Base-by-base conservation (phyloP, 2,329 filamentous ascomycete species). In the Podosphaera aphanis region DNA sequence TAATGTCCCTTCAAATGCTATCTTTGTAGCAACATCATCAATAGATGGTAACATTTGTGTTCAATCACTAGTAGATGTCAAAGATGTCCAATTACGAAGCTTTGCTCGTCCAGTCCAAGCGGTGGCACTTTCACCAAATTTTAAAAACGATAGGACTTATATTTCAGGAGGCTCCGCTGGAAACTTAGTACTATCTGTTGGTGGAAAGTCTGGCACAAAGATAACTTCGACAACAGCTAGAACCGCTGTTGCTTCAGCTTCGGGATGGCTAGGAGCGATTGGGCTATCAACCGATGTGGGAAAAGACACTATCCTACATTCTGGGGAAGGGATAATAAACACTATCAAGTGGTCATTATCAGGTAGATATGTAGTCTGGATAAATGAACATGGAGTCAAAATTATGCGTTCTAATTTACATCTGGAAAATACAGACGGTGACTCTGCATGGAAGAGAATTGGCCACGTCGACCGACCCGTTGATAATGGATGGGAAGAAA, bases 11-110 rank as follows among this genome's bases (percentile, higher is more conserved):
- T 86, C 83, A 1, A 95, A 94, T 56, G 79, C 86, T 46, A 93
- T 98, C 36, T 83, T 90, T 60, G 82, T 98, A 52, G 88, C 81
- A 1, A 93, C 88, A 1, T 84, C 90, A 0, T 95, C 90, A 0
- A 83, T 93, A 58, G 90, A 98, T 60, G 92, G 90, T 16, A 88
- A 94, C 57, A 83, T 98, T 13, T 95, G 90, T 55, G 74, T 98
- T 0, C 79, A 85, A 48, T 93, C 84, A 1, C 65, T 98, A 18
- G 65, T 90, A 18, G 88, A 98, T 56, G 64, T 79, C 33, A 92
- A 85, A 56, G 90, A 98, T 62, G 85, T 94, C 2, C 79, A 85
- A 48, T 63, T 95, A 23, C 78, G 90, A 23, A 94, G 94, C 59
- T 98, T 95, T 64, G 84, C 83, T 1, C 74, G 92, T 3, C 92